Percentiles rank a stretch among this genome's conserved stretches.
Conservation (phyloP, 139 green algal genomes). For the Volvox africanus region DNA sequence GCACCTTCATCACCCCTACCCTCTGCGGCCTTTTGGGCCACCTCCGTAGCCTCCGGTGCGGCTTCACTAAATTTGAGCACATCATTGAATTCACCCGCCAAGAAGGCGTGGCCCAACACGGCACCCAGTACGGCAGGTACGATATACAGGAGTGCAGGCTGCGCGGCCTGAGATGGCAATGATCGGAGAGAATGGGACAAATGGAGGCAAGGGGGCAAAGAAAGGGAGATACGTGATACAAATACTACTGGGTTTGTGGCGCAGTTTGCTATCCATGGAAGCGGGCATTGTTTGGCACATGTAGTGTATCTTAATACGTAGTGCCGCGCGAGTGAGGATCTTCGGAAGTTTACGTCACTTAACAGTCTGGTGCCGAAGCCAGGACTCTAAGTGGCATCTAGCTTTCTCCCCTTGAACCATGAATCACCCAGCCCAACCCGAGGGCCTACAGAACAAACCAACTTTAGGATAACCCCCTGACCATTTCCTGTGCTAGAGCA, state of each 20-base stretch:
- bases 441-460: background rate
- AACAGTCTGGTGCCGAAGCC: background rate
- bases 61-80: constrained; percentile 39
- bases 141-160: constrained; percentile 98
- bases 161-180: constrained; percentile 75
- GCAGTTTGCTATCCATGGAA: too few relatives aligned
- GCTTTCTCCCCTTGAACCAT: background rate
- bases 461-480: background rate
- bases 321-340: background rate
- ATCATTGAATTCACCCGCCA: constrained; percentile 70
- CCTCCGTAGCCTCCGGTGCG: background rate
- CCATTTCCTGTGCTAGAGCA: background rate
- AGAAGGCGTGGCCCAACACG: constrained; percentile 71
- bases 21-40: background rate
- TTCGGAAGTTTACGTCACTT: background rate
- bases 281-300: background rate
- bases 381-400: too few relatives aligned
- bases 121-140: constrained; percentile 91
- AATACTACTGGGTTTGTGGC: too few relatives aligned
- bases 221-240: background rate
- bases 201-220: background rate
- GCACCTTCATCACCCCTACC: background rate
- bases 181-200: background rate
- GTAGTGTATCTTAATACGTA: background rate
- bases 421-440: background rate